These are phyloP conservation scores for Ascochyta rabiei DNA, from an alignment of 2,329 filamentous ascomycete genomes.

Conservation along the genomic window DNA sequence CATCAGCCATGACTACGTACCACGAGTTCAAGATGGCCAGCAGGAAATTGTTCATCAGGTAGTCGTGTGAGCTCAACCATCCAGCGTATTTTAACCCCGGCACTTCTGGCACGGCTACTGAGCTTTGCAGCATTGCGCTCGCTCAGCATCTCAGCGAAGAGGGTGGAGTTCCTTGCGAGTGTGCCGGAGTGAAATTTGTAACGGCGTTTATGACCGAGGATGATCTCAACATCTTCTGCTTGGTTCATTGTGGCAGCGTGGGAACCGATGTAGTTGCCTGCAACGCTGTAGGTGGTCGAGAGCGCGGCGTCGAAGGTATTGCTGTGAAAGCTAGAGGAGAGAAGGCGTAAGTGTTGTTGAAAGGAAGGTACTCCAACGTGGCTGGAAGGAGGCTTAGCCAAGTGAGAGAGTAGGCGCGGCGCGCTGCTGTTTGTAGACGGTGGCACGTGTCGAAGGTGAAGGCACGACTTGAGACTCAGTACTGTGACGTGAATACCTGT, in stretches of 20 bases:
- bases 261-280: neutral
- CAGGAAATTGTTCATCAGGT: slow-evolving; percentile 25
- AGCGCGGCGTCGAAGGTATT: neutral
- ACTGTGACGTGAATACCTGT: neutral
- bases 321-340: neutral
- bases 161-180: slow-evolving; percentile 40
- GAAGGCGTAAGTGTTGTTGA: too few species aligned
- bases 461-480: neutral
- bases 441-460: neutral
- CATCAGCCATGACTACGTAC: slow-evolving; percentile 19
- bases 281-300: neutral
- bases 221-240: slow-evolving; percentile 44
- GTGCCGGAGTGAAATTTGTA: slow-evolving; percentile 46
- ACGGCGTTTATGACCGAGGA: slow-evolving; percentile 35
- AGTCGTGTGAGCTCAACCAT: slow-evolving; percentile 41
- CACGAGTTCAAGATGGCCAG: slow-evolving; percentile 33
- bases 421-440: neutral
- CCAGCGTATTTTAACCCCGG: slow-evolving; percentile 38
- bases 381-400: too few species aligned
- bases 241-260: slow-evolving; percentile 30
- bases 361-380: too few species aligned
- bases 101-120: slow-evolving; percentile 27
- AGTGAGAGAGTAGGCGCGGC: neutral
- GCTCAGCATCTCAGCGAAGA: slow-evolving; percentile 40
- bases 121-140: slow-evolving; percentile 38